A percentile compares a stretch with the other conserved stretches of the same genome.
Evolutionary conservation across 176 grass and related monocot species (phyloP).

Genomic region (Thalia dealbata): DNA sequence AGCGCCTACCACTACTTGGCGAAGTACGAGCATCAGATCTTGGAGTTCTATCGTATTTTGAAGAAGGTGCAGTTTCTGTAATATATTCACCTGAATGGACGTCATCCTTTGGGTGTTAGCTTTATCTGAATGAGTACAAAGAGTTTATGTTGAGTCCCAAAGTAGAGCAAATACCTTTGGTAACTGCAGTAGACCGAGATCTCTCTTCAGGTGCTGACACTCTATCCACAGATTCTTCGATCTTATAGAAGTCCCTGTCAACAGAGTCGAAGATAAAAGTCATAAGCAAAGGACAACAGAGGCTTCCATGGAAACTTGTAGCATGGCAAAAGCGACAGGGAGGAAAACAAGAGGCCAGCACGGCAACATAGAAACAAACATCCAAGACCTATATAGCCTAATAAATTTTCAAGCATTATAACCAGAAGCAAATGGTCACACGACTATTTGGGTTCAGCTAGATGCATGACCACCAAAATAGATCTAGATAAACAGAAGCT

Average conservation of each 20-base stretch:
- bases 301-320: neutral
- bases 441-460: too few relatives aligned
- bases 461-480: too few relatives aligned
- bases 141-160: conserved; percentile 53
- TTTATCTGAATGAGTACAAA: conserved; percentile 45
- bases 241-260: conserved; percentile 67
- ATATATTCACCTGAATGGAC: conserved; percentile 40
- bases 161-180: conserved; percentile 53
- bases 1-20: conserved; percentile 52
- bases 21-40: conserved; percentile 60
- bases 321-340: neutral
- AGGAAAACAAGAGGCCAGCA: neutral
- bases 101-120: conserved; percentile 50
- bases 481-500: too few relatives aligned
- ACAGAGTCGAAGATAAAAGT: neutral
- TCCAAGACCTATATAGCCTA: too few relatives aligned
- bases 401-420: too few relatives aligned
- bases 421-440: too few relatives aligned
- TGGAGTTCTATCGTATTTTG: conserved; percentile 49
- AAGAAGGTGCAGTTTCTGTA: conserved; percentile 39
- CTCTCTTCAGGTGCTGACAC: conserved; percentile 57
- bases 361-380: too few relatives aligned
- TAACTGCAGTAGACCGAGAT: conserved; percentile 40
- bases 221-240: conserved; percentile 58
- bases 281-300: neutral